Base-by-base conservation (phyloP, 345 rosid genomes). In the Murraya koenigii region DNA sequence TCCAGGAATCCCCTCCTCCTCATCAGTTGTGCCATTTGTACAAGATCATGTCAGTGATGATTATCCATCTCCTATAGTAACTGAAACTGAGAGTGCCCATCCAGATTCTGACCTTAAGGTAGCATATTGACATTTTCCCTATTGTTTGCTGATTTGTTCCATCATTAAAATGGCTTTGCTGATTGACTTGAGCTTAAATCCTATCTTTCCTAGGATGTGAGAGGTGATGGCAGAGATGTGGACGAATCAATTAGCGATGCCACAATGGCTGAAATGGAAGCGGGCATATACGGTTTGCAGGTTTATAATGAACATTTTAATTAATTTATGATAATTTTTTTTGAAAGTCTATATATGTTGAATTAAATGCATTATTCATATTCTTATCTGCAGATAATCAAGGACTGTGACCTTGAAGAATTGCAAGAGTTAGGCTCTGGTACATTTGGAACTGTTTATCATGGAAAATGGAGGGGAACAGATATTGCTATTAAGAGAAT, bases 381-480 rank as follows among this genome's bases (percentile, higher is more conserved):
- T 49, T 39, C 59, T 67, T 15, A 70, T 33, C 62, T 59, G 56
- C 86, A 95, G 96, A 90, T 89, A n/a, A 91, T 95, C 52, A 93
- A 87, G 83, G 78, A 93, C 76, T 75, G 81, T 14, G 98, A 95
- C 79, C 86, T 95, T 61, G 98, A 95, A 91, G 99, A 95, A 75
- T 75, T 89, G 63, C 82, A 80, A 60, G 99, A 95, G 84, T 82
- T 95, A 33, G 99, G 99, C 55, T 92, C 98, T 0, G 99, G 99
- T 38, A 95, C 98, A 71, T 95, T 88, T 81, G 97, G 98, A 82
- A 92, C 98, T 26, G 98, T 95, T 35, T 92, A 90, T 79, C 83
- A 88, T 74, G 99, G 96, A 69, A 95, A 92, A 79, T 95, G 99
- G 98, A 91, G 97, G 80, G 99, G 99, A 71, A 93, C 98, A 54